Evolutionary conservation across 192 early-diverging fungal genomes (phyloP).

Genomic region (Podila minutissima): DNA sequence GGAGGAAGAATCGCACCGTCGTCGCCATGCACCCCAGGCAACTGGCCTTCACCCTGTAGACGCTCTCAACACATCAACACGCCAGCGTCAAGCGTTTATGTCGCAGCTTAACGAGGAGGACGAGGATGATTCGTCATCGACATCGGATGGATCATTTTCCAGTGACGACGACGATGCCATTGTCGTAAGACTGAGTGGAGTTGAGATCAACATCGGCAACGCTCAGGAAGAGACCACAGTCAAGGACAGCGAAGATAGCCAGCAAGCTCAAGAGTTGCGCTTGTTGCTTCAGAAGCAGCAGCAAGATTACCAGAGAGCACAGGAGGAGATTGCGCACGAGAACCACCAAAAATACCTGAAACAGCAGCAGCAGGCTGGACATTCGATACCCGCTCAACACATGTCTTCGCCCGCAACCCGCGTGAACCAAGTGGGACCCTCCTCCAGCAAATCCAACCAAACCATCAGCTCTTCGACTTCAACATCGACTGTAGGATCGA

Average conservation of each 20-base stretch:
- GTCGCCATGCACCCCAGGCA: slow-evolving; percentile 24
- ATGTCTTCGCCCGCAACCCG: slow-evolving; percentile 50
- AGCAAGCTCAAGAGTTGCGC: slow-evolving; percentile 24
- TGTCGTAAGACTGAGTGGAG: slow-evolving; percentile 6
- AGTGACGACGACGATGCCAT: slow-evolving; percentile 32
- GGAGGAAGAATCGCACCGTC: slow-evolving; percentile 65
- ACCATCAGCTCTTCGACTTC: slow-evolving; percentile 24
- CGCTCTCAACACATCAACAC: slow-evolving; percentile 31
- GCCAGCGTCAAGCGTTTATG: slow-evolving; percentile 49
- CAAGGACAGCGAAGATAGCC: slow-evolving; percentile 8
- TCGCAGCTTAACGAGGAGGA: slow-evolving; percentile 54
- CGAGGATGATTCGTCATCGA: slow-evolving; percentile 6
- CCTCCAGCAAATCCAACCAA: slow-evolving; percentile 1
- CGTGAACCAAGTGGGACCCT: slow-evolving; percentile 28
- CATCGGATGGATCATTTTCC: neutral
- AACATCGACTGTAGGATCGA: slow-evolving; percentile 13
- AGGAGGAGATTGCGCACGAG: slow-evolving; percentile 34
- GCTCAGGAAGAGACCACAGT: slow-evolving; percentile 12
- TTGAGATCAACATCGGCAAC: slow-evolving; percentile 19
- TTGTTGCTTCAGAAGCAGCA: slow-evolving; percentile 42
- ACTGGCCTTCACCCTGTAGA: slow-evolving; percentile 26
- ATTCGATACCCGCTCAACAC: slow-evolving; percentile 41
- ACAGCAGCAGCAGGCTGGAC: slow-evolving; percentile 35
- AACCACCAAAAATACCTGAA: slow-evolving; percentile 47
- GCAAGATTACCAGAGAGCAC: slow-evolving; percentile 49